Evolutionary conservation across 371 early-diverging fungal genomes (phyloP), one percentile per base, ranked within the genome.

Genomic region (Mortierella sp.): DNA sequence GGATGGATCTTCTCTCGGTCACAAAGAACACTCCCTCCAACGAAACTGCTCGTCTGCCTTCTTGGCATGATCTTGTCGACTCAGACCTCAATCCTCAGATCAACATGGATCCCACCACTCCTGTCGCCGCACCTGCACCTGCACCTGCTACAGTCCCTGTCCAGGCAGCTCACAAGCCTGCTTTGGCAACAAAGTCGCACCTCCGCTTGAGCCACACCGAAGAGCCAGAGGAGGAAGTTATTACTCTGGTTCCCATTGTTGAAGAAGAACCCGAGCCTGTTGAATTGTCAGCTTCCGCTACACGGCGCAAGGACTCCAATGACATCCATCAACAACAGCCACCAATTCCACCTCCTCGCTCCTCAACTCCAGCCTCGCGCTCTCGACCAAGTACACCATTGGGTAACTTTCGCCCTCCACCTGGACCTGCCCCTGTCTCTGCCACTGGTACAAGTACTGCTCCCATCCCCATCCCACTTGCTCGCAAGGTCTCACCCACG

Each of bases 381-480:
- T 74, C 77, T 11, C 76, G 82, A 26, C 75, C 86, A 31, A 70
- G 71, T 34, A 82, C 80, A 7, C 82, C 82, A 50, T 28, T 79
- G 38, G 78, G 80, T 3, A 72, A 63, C 57, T 80, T 86, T 38
- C 77, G 75, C 14, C 86, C 80, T 2, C 86, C 86, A 38, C 80
- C 86, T 44, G 86, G 86, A 14, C 82, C 82, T 44, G 82, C 86
- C 7, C 86, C 86, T 2, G n/a, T 63, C 5, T 10, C 76, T 7
- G 45, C 76, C 0, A 19, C 38, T 28, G 74, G 50, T 0, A 19
- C 38, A 21, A 71, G 50, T 0, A 31, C 74, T 52, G 28, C 73
- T 6, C 58, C 76, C 1, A 52, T 65, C 16, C 55, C 74, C 6
- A 28, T 57, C 24, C 34, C 60, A 7, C 65, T 72, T 14, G 13